phyloP scores from a whole-genome alignment of 2,329 filamentous ascomycete genomes.

The Tetracladium maxilliforme region DNA sequence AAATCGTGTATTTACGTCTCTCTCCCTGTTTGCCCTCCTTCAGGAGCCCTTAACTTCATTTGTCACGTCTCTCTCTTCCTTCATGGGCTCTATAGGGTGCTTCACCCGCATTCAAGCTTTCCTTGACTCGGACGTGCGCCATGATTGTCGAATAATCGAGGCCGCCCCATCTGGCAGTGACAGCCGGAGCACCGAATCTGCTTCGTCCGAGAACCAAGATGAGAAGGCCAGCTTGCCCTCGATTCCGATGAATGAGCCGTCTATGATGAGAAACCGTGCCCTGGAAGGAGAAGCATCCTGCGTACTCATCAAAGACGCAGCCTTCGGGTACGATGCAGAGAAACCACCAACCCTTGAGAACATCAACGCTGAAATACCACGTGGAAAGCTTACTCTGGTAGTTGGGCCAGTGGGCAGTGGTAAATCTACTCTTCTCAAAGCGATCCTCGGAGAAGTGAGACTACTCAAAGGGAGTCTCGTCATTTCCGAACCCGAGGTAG shows the following conservation, averaged over 20 bases:
- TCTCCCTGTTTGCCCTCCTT: too few relatives aligned
- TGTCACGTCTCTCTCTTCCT: too few relatives aligned
- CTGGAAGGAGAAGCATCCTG: neutral
- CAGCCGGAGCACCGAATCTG: too few relatives aligned
- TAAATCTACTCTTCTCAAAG: slow-evolving; percentile 10
- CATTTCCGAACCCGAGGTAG: slow-evolving; percentile 2
- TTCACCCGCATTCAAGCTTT: slow-evolving; percentile 4
- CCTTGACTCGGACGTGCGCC: slow-evolving; percentile 6
- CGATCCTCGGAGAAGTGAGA: slow-evolving; percentile 9
- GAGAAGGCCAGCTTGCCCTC: neutral
- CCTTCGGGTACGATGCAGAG: neutral
- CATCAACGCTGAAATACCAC: slow-evolving; percentile 1
- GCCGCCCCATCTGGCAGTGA: too few relatives aligned
- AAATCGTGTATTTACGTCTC: too few relatives aligned
- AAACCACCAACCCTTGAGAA: slow-evolving; percentile 1
- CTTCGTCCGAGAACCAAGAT: too few relatives aligned
- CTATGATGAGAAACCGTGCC: neutral
- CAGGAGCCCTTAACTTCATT: too few relatives aligned
- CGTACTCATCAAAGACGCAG: neutral
- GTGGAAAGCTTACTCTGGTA: slow-evolving; percentile 5
- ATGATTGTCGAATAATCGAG: slow-evolving; percentile 8
- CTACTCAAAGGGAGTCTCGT: slow-evolving; percentile 6
- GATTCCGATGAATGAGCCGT: neutral
- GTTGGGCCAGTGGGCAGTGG: slow-evolving; percentile 12
- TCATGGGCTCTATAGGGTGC: too few relatives aligned